phyloP scores from a whole-genome alignment of 805 yeast species.

The Starmerella khaoyaiensis region DNA sequence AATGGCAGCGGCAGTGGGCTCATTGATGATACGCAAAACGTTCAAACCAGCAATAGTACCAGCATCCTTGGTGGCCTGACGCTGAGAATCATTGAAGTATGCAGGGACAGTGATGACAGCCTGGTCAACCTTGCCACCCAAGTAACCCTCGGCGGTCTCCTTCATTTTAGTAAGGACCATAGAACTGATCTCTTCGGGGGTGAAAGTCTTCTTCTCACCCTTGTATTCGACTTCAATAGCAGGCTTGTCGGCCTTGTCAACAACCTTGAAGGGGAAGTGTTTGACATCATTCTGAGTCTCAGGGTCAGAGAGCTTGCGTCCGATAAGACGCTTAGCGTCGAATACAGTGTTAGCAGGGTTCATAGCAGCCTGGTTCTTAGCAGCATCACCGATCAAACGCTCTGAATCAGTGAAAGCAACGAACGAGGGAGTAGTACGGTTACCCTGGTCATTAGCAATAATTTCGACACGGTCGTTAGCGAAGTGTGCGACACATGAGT shows the following conservation, averaged over 20 bases:
- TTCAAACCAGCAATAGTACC: slow-evolving; percentile 93
- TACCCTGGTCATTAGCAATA: slow-evolving; percentile 95
- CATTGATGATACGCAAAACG: slow-evolving; percentile 88
- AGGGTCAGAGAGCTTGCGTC: slow-evolving; percentile 65
- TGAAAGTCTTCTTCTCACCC: slow-evolving; percentile 74
- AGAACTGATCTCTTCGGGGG: slow-evolving; percentile 91
- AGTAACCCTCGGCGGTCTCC: slow-evolving; percentile 82
- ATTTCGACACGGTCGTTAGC: slow-evolving; percentile 83
- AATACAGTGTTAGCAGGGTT: slow-evolving; percentile 88
- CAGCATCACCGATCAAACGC: slow-evolving; percentile 94
- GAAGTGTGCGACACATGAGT: slow-evolving; percentile 91
- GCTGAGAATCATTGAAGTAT: slow-evolving; percentile 92
- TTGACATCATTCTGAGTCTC: slow-evolving; percentile 69
- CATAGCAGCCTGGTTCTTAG: slow-evolving; percentile 96
- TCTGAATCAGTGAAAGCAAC: slow-evolving; percentile 94
- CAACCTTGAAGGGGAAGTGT: slow-evolving; percentile 78
- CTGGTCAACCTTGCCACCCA: slow-evolving; percentile 72
- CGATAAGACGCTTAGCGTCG: slow-evolving; percentile 91
- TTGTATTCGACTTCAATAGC: slow-evolving; percentile 73
- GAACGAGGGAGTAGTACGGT: slow-evolving; percentile 94
- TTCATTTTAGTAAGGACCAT: slow-evolving; percentile 88
- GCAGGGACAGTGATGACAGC: slow-evolving; percentile 97
- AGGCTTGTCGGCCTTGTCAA: slow-evolving; percentile 75
- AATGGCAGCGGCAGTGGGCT: slow-evolving; percentile 97
- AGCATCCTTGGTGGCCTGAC: slow-evolving; percentile 97